phyloP scores from a whole-genome alignment of 2,329 filamentous ascomycete genomes.

The Ophiobolus disseminans region DNA sequence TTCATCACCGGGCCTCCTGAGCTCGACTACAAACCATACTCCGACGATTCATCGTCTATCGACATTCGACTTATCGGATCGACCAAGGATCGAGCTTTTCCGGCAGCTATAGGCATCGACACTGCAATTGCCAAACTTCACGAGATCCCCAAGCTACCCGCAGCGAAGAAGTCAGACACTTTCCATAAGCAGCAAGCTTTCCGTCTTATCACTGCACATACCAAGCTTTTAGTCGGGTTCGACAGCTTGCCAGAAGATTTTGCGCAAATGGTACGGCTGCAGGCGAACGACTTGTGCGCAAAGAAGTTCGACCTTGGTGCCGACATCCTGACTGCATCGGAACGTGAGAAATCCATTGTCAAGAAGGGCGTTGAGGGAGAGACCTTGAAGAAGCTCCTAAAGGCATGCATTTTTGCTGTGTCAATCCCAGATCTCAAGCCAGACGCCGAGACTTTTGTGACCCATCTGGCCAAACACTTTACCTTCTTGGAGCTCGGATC shows the following conservation, averaged over 20 bases:
- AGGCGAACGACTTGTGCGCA: slow-evolving; percentile 83
- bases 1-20: slow-evolving; percentile 90
- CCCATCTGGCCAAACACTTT: slow-evolving; percentile 87
- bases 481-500: slow-evolving; percentile 87
- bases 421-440: slow-evolving; percentile 81
- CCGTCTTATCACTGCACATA: slow-evolving; percentile 82
- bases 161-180: slow-evolving; percentile 71
- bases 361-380: slow-evolving; percentile 88
- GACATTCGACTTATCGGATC: slow-evolving; percentile 90
- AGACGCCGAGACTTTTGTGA: slow-evolving; percentile 76
- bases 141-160: slow-evolving; percentile 72
- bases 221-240: slow-evolving; percentile 88
- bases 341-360: slow-evolving; percentile 79
- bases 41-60: slow-evolving; percentile 87
- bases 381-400: slow-evolving; percentile 83
- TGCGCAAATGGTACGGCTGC: slow-evolving; percentile 80
- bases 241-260: slow-evolving; percentile 91
- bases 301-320: slow-evolving; percentile 75
- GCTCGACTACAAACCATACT: slow-evolving; percentile 82
- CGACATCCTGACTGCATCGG: slow-evolving; percentile 74
- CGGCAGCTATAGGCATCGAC: slow-evolving; percentile 84
- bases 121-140: slow-evolving; percentile 86
- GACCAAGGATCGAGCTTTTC: slow-evolving; percentile 86
- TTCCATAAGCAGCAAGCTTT: slow-evolving; percentile 96
- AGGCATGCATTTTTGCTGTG: slow-evolving; percentile 84